phyloP scores from a whole-genome alignment of 257 asterid genomes.

The Cynanchum wilfordii region DNA sequence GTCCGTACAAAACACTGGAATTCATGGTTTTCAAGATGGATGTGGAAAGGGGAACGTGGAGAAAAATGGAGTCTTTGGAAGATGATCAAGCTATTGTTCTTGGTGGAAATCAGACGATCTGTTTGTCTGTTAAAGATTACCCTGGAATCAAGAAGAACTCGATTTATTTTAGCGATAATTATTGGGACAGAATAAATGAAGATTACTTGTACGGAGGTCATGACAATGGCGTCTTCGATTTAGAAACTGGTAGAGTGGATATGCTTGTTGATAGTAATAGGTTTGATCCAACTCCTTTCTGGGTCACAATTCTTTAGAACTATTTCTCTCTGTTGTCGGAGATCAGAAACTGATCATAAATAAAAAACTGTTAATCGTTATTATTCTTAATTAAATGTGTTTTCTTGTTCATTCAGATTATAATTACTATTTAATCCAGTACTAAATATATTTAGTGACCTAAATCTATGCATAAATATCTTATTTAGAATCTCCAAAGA shows the following conservation, averaged over 20 bases:
- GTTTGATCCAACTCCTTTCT: background rate
- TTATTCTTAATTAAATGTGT: no score
- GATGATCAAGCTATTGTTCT: background rate
- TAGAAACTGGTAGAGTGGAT: background rate
- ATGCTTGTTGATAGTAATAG: background rate
- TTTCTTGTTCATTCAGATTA: no score
- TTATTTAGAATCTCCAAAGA: no score
- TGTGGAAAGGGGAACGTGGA: background rate
- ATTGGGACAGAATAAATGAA: background rate
- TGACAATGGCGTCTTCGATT: background rate
- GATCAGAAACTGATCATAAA: no score
- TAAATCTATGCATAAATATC: no score
- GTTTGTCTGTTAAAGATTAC: background rate
- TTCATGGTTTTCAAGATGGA: background rate
- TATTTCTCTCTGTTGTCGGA: no score
- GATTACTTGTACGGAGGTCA: constrained; percentile 2
- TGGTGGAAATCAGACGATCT: background rate
- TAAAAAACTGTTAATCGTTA: no score
- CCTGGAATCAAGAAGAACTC: background rate
- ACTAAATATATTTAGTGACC: no score
- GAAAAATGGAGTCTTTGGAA: background rate
- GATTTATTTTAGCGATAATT: background rate
- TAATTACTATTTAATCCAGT: no score
- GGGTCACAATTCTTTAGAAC: background rate
- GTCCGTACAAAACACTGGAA: background rate